A percentile compares a stretch with the other conserved stretches of the same genome.
These are phyloP conservation scores for Phytophthora citricola DNA, from an alignment of 352 stramenopile species.

Conservation along the genomic window DNA sequence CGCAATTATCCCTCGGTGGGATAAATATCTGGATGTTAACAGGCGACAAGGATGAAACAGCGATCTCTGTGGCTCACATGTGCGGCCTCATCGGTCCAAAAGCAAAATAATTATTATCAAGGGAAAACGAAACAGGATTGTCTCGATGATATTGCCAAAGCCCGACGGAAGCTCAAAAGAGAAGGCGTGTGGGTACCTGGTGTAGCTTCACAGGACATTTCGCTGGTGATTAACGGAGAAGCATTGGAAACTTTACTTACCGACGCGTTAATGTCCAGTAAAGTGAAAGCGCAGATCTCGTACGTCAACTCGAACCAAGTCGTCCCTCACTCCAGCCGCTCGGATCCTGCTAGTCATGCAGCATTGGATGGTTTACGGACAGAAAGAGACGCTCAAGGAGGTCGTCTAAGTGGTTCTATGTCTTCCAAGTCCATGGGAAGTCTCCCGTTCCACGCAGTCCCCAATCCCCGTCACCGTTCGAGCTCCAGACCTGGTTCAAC, in stretches of 20 bases:
- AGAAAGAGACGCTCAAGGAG: constrained; percentile 10
- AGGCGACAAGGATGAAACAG: constrained; percentile 99
- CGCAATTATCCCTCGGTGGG: constrained; percentile 93
- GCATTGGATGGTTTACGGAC: constrained; percentile 15
- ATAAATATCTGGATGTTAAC: constrained; percentile 99
- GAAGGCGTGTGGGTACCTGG: constrained; percentile 84
- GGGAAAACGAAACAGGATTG: constrained; percentile 79
- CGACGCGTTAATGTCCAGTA: constrained; percentile 36
- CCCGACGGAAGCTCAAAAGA: constrained; percentile 73
- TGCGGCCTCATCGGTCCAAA: constrained; percentile 90
- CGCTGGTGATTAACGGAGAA: constrained; percentile 85
- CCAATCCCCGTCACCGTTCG: constrained; percentile 37
- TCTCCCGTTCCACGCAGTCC: constrained; percentile 39
- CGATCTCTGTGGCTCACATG: constrained; percentile 98
- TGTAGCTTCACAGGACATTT: constrained; percentile 74
- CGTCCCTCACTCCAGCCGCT: constrained; percentile 10
- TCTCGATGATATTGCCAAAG: constrained; percentile 82
- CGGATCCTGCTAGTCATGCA: constrained; percentile 3
- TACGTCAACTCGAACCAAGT: constrained; percentile 29
- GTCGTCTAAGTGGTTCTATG: constrained; percentile 40
- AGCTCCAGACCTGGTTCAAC: constrained; percentile 41
- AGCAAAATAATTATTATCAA: constrained; percentile 89
- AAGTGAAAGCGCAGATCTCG: constrained; percentile 23
- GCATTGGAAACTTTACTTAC: constrained; percentile 76
- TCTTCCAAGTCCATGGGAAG: constrained; percentile 63